These are phyloP conservation scores for Trichoderma breve DNA, from an alignment of 2,329 filamentous ascomycete species.

Conservation along the genomic window DNA sequence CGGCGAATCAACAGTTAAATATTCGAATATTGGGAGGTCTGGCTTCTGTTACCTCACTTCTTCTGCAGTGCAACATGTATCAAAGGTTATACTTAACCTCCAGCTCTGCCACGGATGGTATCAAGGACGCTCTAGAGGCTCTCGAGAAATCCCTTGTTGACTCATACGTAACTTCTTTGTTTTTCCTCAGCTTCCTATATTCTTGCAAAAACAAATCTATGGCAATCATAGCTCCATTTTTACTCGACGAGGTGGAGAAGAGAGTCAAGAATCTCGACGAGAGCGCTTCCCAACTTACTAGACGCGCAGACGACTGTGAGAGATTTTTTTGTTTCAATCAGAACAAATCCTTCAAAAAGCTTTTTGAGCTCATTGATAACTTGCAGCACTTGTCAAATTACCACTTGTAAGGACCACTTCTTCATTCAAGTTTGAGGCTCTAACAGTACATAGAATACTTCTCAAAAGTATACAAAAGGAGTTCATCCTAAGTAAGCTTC, in stretches of 20 bases:
- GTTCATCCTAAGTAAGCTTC: neutral
- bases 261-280: neutral
- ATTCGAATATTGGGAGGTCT: neutral
- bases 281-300: neutral
- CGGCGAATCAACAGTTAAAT: neutral
- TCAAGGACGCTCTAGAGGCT: neutral
- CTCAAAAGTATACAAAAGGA: neutral
- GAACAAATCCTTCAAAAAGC: neutral
- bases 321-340: neutral
- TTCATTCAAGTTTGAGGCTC: neutral
- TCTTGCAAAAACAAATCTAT: neutral
- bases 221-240: neutral
- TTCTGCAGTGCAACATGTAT: neutral
- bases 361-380: neutral
- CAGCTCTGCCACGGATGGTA: neutral
- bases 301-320: neutral
- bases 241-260: neutral
- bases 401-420: neutral
- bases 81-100: neutral
- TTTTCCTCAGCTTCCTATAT: neutral
- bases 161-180: neutral
- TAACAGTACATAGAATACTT: neutral
- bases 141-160: neutral
- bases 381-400: neutral
- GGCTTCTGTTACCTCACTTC: neutral